A percentile compares a stretch with the other conserved stretches of the same genome.
phyloP scores from a whole-genome alignment of 805 yeast species.

The Barnettozyma populi region DNA sequence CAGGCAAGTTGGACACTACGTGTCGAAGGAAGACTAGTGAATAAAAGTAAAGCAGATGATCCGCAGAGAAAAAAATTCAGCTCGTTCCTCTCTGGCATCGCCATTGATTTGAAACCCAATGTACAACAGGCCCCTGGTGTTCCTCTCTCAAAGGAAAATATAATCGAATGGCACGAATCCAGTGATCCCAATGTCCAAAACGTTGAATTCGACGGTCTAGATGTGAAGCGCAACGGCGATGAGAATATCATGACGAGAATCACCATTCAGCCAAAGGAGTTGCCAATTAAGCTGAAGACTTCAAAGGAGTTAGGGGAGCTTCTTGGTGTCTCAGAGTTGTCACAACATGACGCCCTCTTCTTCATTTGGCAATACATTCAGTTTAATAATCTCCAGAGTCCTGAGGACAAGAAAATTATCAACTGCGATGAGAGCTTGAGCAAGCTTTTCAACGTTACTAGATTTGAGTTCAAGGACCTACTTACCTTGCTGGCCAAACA shows the following conservation, averaged over 20 bases:
- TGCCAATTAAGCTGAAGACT: slow-evolving; percentile 60
- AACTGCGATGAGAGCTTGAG: slow-evolving; percentile 44
- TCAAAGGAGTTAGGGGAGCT: slow-evolving; percentile 63
- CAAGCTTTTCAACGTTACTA: slow-evolving; percentile 40
- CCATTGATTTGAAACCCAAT: slow-evolving; percentile 58
- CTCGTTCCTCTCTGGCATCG: slow-evolving; percentile 74
- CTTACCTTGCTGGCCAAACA: slow-evolving; percentile 65
- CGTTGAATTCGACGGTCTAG: slow-evolving; percentile 81
- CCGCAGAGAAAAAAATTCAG: slow-evolving; percentile 60
- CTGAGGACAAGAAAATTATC: slow-evolving; percentile 49
- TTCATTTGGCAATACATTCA: slow-evolving; percentile 76
- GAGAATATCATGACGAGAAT: slow-evolving; percentile 62
- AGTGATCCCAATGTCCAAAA: slow-evolving; percentile 36
- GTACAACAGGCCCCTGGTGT: neutral
- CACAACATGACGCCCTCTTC: slow-evolving; percentile 81
- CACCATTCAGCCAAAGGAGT: slow-evolving; percentile 75
- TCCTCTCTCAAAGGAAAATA: slow-evolving; percentile 24
- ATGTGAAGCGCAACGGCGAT: slow-evolving; percentile 74
- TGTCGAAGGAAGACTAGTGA: slow-evolving; percentile 78
- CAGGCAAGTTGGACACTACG: slow-evolving; percentile 75
- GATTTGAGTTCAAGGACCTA: slow-evolving; percentile 65
- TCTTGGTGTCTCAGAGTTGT: slow-evolving; percentile 70
- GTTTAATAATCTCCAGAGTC: slow-evolving; percentile 56
- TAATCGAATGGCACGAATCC: slow-evolving; percentile 85
- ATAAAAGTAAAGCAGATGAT: slow-evolving; percentile 42